Base-by-base conservation (phyloP, 345 rosid species). In the Pugionium dolabratum region DNA sequence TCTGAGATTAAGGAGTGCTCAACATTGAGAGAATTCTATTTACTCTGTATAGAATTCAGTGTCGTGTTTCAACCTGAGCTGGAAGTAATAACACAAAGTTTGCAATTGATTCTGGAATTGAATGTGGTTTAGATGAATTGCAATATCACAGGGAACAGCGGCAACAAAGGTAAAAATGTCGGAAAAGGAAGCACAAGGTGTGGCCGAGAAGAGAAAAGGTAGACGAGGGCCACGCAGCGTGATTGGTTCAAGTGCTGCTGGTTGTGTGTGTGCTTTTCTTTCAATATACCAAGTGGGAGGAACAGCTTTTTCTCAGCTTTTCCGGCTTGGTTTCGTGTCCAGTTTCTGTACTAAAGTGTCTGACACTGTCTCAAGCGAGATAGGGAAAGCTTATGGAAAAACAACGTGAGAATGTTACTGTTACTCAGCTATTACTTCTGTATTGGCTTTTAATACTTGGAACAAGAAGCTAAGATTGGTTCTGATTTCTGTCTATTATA, bases 171-270 rank as follows among this genome's bases (percentile, higher is more conserved):
- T 85, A 37, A 94, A 90, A 76, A 88, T 94, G 96, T 79, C 97
- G 4, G 88, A 94, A 54, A 94, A 94, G 87, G 99, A 90, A 77
- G 89, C 99, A 5, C 88, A 82, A 62, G 97, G 97, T 1, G 89
- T 94, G 34, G 99, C 99, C 1, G 97, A 94, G 85, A 94, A 88
- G 84, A 82, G 72, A 82, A 94, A 81, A 64, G 99, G 99, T 45
- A 84, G 99, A 75, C 79, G 99, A 58, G 99, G 97, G 71, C 97
- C 97, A 1, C 85, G 93, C 8, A 94, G 97, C 66, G 99, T 94
- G 51, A 83, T 94, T 78, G 99, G 99, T 72, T 94, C 99, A 59
- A 94, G 99, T 79, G 88, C 96, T 66, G 99, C 96, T 52, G 97
- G 96, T 36, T 90, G 97, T 76, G 79, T 88, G 7, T 88, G 96